Percentiles rank a stretch among this genome's conserved stretches.
phyloP scores from a whole-genome alignment of 257 asterid genomes.

The Gardenia jasminoides region DNA sequence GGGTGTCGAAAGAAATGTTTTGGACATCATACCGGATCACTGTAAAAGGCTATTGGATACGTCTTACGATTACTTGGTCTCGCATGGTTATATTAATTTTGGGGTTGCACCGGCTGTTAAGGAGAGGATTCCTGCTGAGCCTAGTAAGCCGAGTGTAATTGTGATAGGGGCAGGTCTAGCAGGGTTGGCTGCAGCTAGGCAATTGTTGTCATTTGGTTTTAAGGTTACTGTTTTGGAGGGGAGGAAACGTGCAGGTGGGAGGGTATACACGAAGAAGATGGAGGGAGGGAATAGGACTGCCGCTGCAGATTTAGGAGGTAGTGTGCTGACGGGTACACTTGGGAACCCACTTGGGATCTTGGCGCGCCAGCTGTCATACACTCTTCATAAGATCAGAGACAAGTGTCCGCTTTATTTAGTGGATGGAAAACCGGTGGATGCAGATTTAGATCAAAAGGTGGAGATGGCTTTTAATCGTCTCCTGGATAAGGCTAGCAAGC shows the following conservation, averaged over 20 bases:
- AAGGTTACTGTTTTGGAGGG: slow-evolving; percentile 88
- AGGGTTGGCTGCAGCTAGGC: slow-evolving; percentile 96
- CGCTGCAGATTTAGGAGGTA: slow-evolving; percentile 91
- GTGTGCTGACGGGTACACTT: slow-evolving; percentile 85
- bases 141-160: slow-evolving; percentile 51
- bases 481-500: slow-evolving; percentile 61
- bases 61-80: slow-evolving; percentile 66
- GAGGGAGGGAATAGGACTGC: slow-evolving; percentile 57
- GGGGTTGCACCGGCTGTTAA: slow-evolving; percentile 83
- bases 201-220: slow-evolving; percentile 87
- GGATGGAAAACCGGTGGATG: slow-evolving; percentile 66
- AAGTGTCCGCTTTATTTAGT: slow-evolving; percentile 73
- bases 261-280: slow-evolving; percentile 75
- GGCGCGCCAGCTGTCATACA: slow-evolving; percentile 75
- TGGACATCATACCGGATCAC: slow-evolving; percentile 66
- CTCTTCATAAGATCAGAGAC: slow-evolving; percentile 90
- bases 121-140: slow-evolving; percentile 53
- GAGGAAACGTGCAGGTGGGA: slow-evolving; percentile 85
- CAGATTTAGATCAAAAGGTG: slow-evolving; percentile 61
- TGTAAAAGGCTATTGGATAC: slow-evolving; percentile 58
- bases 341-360: slow-evolving; percentile 93
- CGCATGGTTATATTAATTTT: slow-evolving; percentile 84
- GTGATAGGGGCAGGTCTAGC: slow-evolving; percentile 94
- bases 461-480: slow-evolving; percentile 66
- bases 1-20: slow-evolving; percentile 82